These are phyloP conservation scores for Acmispon strigosus DNA, from an alignment of 306 rosid species.

Conservation along the genomic window DNA sequence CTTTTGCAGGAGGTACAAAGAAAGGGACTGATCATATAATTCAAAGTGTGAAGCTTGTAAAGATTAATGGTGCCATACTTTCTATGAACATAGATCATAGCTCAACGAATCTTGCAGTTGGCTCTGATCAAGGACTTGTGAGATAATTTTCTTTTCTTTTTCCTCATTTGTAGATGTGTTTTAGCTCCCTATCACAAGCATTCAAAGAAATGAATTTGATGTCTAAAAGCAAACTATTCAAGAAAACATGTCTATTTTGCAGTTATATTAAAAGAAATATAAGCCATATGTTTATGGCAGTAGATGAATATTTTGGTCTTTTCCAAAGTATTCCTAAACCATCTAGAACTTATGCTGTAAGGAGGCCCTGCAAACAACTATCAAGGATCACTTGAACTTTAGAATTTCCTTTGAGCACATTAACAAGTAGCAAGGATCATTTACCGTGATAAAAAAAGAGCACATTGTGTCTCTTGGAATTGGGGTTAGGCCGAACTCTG, in stretches of 20 bases:
- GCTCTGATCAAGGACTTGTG: constrained; percentile 88
- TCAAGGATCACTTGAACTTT: no score
- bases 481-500: no score
- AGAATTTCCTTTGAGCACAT: no score
- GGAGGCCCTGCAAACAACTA: no score
- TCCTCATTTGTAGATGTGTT: neutral
- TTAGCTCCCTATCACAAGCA: neutral
- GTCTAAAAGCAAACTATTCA: neutral
- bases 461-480: no score
- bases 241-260: neutral
- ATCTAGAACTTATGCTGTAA: no score
- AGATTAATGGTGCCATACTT: constrained; percentile 57
- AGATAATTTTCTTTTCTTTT: constrained; percentile 23
- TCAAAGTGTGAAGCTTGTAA: constrained; percentile 55
- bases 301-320: neutral
- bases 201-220: neutral
- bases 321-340: no score
- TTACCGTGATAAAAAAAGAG: no score
- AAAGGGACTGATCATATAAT: constrained; percentile 70
- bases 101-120: constrained; percentile 68
- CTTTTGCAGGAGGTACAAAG: constrained; percentile 57
- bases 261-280: neutral
- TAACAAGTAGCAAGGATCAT: no score
- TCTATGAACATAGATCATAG: constrained; percentile 41
- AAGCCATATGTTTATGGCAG: neutral